Evolutionary conservation across 257 asterid genomes (phyloP).

Genomic region (Gentiana straminea): DNA sequence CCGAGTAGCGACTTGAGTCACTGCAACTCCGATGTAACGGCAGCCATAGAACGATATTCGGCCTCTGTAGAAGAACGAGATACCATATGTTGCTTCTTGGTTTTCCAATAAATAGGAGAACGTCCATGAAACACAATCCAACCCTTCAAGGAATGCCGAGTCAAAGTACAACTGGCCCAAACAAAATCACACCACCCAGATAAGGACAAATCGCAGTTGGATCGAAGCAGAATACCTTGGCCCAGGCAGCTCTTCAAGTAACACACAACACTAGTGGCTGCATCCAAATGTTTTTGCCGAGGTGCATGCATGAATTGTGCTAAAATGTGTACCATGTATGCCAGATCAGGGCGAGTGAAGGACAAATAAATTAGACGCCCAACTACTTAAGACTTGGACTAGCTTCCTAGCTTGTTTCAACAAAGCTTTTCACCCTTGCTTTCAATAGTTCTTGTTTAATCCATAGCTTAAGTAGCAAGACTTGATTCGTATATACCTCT

Average conservation of each 20-base stretch:
- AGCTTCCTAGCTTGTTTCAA: too few species aligned
- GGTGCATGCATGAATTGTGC: neutral
- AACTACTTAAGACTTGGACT: too few species aligned
- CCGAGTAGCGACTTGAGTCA: neutral
- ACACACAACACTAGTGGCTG: neutral
- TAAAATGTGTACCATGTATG: neutral
- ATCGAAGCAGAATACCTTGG: neutral
- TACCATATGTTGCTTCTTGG: neutral
- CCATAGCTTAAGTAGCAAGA: too few species aligned
- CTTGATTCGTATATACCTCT: too few species aligned
- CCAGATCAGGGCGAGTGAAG: too few species aligned
- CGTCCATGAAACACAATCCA: neutral
- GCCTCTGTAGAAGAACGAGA: neutral
- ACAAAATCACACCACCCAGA: neutral
- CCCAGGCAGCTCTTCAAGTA: neutral
- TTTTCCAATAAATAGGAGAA: conserved; percentile 6
- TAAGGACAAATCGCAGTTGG: neutral
- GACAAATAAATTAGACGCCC: too few species aligned
- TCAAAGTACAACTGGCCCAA: conserved; percentile 1
- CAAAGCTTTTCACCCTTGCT: too few species aligned
- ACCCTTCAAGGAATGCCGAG: neutral
- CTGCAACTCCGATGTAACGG: neutral
- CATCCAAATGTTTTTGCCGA: neutral
- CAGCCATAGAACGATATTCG: neutral
- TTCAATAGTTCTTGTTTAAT: too few species aligned